These are phyloP conservation scores for Barnettozyma californica DNA, from an alignment of 805 yeast genomes.

Conservation along the genomic window DNA sequence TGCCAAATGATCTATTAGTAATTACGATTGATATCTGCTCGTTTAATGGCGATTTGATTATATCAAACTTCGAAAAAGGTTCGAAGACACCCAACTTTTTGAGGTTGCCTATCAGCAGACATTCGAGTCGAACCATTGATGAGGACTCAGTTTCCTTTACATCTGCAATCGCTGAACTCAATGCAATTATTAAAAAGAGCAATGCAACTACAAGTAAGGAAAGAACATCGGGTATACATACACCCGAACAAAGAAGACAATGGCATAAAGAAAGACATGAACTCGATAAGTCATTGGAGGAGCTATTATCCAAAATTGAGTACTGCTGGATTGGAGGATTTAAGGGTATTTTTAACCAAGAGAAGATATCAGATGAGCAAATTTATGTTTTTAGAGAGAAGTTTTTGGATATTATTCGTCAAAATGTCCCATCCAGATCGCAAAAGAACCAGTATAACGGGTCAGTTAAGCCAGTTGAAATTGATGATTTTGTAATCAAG, in stretches of 20 bases:
- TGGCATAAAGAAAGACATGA: constrained; percentile 78
- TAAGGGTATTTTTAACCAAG: constrained; percentile 49
- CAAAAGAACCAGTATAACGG: constrained; percentile 28
- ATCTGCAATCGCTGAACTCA: constrained; percentile 42
- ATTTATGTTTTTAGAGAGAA: constrained; percentile 31
- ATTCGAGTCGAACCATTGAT: constrained; percentile 38
- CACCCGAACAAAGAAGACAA: constrained; percentile 52
- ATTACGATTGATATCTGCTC: constrained; percentile 58
- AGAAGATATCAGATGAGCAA: constrained; percentile 22
- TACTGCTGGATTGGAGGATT: constrained; percentile 76
- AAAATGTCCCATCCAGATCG: constrained; percentile 44
- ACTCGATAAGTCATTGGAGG: constrained; percentile 52
- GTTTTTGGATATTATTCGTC: constrained; percentile 37
- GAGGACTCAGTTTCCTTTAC: constrained; percentile 37
- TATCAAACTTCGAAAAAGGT: constrained; percentile 39
- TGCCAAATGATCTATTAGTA: constrained; percentile 51
- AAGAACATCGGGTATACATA: constrained; percentile 44
- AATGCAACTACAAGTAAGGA: constrained; percentile 52
- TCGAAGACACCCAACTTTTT: constrained; percentile 38
- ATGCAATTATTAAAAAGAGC: constrained; percentile 52
- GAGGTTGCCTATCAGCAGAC: constrained; percentile 56
- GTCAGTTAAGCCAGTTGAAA: constrained; percentile 24
- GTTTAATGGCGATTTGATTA: constrained; percentile 49
- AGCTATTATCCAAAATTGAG: constrained; percentile 55
- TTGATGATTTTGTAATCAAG: constrained; percentile 44